Evolutionary conservation across 179 eudicot species (phyloP).

Genomic region (Patellifolia procumbens): DNA sequence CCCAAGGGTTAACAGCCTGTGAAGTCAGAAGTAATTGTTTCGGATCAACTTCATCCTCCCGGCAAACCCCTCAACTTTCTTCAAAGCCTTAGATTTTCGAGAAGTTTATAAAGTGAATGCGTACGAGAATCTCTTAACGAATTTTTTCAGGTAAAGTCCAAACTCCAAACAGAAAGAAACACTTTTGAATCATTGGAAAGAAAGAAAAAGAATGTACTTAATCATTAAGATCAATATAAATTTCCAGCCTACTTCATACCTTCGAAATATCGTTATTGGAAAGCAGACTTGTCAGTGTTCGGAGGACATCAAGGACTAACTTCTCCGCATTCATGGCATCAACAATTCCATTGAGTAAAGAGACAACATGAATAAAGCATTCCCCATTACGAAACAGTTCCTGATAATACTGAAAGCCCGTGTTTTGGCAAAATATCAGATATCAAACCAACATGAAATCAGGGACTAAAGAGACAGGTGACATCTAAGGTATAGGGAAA

Average conservation of each 20-base stretch:
- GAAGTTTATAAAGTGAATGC: not conserved
- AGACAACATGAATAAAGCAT: constrained; percentile 91
- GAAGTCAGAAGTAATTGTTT: not conserved
- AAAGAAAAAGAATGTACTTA: not conserved
- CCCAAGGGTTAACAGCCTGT: not conserved
- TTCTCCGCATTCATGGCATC: constrained; percentile 70
- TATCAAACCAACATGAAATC: constrained; percentile 18
- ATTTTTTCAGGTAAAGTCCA: not conserved
- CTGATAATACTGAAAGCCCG: constrained; percentile 71
- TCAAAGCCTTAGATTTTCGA: not conserved
- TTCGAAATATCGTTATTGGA: constrained; percentile 74
- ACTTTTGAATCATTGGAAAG: not conserved
- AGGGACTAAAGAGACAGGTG: not conserved
- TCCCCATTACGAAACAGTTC: constrained; percentile 80
- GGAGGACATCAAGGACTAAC: constrained; percentile 80
- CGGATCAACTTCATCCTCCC: not conserved
- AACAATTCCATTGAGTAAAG: constrained; percentile 80
- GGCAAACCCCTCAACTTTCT: not conserved
- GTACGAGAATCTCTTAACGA: not conserved
- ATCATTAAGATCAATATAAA: not conserved
- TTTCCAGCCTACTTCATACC: constrained; percentile 41
- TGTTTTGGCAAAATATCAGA: constrained; percentile 23
- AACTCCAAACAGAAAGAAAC: not conserved
- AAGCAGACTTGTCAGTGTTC: constrained; percentile 80
- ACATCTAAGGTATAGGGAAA: not conserved